Base-by-base conservation (phyloP, 148 eudicot species). In the Limonium bicolor region DNA sequence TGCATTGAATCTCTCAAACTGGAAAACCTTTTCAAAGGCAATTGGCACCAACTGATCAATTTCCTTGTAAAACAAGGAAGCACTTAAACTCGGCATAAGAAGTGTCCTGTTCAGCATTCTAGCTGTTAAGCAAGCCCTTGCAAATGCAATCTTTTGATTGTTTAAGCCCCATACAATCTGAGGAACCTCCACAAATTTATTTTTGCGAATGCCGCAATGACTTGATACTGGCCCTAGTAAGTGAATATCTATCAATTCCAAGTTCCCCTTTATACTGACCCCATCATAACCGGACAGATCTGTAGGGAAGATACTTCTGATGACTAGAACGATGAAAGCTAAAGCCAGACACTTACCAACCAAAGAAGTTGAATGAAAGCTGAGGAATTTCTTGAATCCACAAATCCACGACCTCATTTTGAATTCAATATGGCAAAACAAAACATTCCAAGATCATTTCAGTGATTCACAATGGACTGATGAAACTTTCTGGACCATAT, bases 141-240 rank as follows among this genome's bases (percentile, higher is more conserved):
- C 97, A 54, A 90, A 80, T 7, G 97, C 97, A 41, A 90, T 90
- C 46, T 90, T 90, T 36, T 90, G 99, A 66, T 90, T 90, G 63
- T 90, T 90, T 51, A 90, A 73, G 20, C 99, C 99, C 99, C 99
- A 90, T 7, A 90, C 67, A 36, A 85, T 84, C 53, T 84, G 95
- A 27, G 99, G 99, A 41, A 78, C 93, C 69, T 90, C 95, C 45
- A 90, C 36, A 63, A 77, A 90, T 64, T 68, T 84, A 14, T 45
- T 33, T 5, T 41, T 63, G 10, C 55, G 51, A 60, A 62, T 30
- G n/a, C 57, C 61, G 29, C 42, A 48, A 32, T 47, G 1, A 12
- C 23, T n/a, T 9, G 40, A 20, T 4, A 44, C 53, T 4, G 26
- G 27, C 6, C 38, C 21, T 4, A 34, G 7, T 9, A 50, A 36